Evolutionary conservation across 2,329 filamentous ascomycete species (phyloP), one percentile per base, ranked within the genome.

Genomic region (Balansia obtecta): DNA sequence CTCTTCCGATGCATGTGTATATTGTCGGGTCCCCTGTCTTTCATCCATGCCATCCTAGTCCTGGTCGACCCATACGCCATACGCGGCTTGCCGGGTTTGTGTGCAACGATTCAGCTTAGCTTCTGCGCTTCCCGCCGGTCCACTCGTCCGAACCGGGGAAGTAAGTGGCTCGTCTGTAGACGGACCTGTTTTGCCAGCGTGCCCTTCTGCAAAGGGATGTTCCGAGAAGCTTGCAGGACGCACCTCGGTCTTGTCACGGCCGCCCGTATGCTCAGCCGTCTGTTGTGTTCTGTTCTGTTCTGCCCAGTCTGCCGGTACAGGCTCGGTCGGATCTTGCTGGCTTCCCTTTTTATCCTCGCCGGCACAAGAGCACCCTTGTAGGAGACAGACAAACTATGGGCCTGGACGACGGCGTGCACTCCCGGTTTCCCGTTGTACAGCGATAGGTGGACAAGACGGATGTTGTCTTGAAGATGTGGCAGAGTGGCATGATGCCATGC

Each of bases 51-150:
- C 32, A 16, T 43, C 37, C 32, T 18, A 22, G 30, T 34, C 50
- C 40, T 40, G 27, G 40, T 38, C 20, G 15, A 45, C 42, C 32
- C 18, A 33, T 48, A 41, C 48, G 46, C 32, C 18, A 33, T 48
- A 41, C 48, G 46, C 41, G 48, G 54, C 51, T 37, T 48, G 51
- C 52, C 46, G 47, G 48, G n/a, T 48, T 51, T 51, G 48, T 52
- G 50, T 52, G 52, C 50, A 46, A 54, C 50, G 47, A 54, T 52
- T 41, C 40, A 55, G 50, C 41, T 52, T 46, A 43, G 51, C 50
- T 43, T 34, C 16, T 37, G 18, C n/a, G 12, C 15, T 32, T 27
- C 34, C 20, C 32, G 37, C 43, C 22, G 33, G 34, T 40, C 50
- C 48, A 52, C 33, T 20, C 39, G 34, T 32, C 20, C 34, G 44